These are phyloP conservation scores for Hylodesmum podocarpum DNA, from an alignment of 306 rosid genomes.

Conservation along the genomic window DNA sequence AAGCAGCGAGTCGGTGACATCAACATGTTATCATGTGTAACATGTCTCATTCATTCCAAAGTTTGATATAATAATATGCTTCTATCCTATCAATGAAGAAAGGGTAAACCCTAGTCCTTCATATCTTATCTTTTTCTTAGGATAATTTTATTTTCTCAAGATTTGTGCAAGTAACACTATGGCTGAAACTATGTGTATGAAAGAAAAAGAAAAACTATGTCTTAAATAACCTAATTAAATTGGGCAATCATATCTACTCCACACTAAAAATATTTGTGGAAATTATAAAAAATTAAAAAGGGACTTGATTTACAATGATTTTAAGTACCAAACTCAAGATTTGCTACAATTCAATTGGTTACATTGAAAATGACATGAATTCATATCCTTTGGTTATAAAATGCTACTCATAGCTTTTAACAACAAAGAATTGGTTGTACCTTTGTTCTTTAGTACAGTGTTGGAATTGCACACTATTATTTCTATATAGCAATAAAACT, in stretches of 20 bases:
- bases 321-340: neutral
- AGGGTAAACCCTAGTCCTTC: neutral
- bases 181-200: neutral
- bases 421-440: constrained; percentile 4
- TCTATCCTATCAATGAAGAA: neutral
- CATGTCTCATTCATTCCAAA: neutral
- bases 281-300: too few species aligned
- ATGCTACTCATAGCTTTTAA: constrained; percentile 17
- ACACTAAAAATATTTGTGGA: neutral
- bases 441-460: constrained; percentile 27
- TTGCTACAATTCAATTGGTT: neutral
- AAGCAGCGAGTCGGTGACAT: neutral
- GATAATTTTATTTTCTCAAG: neutral
- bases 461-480: neutral
- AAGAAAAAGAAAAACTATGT: too few species aligned
- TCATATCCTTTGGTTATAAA: constrained; percentile 1
- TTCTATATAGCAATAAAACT: neutral
- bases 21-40: neutral
- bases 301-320: neutral
- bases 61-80: neutral
- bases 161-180: neutral
- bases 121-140: neutral
- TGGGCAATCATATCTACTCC: neutral
- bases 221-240: too few species aligned
- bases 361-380: constrained; percentile 21